Evolutionary conservation across 2,329 filamentous ascomycete species (phyloP).

Genomic region (Myriosclerotinia curreyana): DNA sequence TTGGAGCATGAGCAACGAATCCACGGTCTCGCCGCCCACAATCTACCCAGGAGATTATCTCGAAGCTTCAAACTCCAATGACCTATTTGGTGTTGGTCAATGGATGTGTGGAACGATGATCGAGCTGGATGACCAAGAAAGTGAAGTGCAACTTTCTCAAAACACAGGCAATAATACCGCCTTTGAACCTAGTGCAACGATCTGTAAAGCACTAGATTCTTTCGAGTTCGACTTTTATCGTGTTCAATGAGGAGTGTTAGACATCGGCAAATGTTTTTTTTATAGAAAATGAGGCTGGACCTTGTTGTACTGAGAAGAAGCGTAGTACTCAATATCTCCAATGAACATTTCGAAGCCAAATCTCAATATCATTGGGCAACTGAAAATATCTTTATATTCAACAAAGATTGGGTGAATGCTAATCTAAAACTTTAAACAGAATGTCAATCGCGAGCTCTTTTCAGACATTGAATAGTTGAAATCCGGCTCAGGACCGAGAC

Average conservation of each 20-base stretch:
- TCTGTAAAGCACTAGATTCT: neutral
- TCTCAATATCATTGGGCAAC: neutral
- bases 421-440: too few relatives aligned
- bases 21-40: neutral
- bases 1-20: neutral
- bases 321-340: neutral
- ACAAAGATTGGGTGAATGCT: neutral
- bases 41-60: neutral
- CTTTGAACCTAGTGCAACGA: neutral
- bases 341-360: neutral
- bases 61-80: neutral
- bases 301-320: neutral
- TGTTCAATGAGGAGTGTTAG: neutral
- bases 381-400: neutral
- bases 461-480: too few relatives aligned
- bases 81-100: neutral
- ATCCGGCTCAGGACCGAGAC: neutral
- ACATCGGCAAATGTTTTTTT: neutral
- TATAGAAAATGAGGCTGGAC: neutral
- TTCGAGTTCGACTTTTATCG: neutral
- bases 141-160: neutral
- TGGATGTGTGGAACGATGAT: slow-evolving; percentile 3
- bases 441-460: too few relatives aligned
- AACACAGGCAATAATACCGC: neutral
- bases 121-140: neutral